A percentile compares a stretch with the other conserved stretches of the same genome.
Conservation (phyloP, 2,329 filamentous ascomycete species). For the Podosphaera aphanis region DNA sequence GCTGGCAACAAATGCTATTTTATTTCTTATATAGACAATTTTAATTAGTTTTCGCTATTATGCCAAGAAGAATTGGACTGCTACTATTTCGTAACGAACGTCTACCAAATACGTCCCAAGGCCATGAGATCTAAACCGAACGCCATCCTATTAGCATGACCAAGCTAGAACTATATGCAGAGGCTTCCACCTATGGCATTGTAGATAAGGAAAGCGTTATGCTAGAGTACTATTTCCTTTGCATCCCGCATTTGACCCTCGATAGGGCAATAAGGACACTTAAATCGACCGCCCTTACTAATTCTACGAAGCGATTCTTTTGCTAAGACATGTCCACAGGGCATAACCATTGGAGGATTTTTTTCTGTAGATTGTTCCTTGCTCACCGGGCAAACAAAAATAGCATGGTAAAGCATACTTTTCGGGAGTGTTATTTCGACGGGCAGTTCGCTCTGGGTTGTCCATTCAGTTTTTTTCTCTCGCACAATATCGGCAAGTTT, state of each 20-base stretch:
- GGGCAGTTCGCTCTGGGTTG: constrained; percentile 68
- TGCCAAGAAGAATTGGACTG: background rate
- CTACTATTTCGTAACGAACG: background rate
- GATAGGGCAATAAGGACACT: constrained; percentile 85
- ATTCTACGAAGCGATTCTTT: constrained; percentile 61
- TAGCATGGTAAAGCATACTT: constrained; percentile 63
- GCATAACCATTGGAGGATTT: constrained; percentile 93
- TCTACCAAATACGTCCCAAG: background rate
- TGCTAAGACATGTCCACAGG: constrained; percentile 84
- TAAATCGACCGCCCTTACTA: constrained; percentile 60
- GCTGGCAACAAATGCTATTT: no score
- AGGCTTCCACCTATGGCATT: background rate
- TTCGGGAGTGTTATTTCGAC: constrained; percentile 42
- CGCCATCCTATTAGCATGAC: background rate
- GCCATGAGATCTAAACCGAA: background rate
- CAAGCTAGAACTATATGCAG: background rate
- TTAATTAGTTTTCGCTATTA: background rate
- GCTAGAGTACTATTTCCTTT: constrained; percentile 14
- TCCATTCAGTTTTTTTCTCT: constrained; percentile 85
- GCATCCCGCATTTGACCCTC: constrained; percentile 64
- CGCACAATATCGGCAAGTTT: constrained; percentile 78
- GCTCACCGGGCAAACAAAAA: constrained; percentile 92
- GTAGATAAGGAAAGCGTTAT: background rate
- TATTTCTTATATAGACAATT: no score
- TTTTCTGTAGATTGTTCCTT: constrained; percentile 86